Conservation (phyloP, 371 early-diverging fungal species). For the Umbelopsis sp. region DNA sequence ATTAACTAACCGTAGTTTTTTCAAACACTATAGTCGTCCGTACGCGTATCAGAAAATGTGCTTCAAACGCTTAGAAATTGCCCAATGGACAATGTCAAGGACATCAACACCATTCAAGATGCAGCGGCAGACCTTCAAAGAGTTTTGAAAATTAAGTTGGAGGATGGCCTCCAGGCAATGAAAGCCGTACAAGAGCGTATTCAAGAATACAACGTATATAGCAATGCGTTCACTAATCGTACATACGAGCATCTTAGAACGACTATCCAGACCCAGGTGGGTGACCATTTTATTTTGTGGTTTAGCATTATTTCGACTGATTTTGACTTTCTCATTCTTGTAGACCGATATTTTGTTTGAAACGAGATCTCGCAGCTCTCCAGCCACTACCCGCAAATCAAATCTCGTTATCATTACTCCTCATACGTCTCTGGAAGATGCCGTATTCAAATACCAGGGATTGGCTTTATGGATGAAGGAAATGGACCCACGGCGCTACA, state of each 20-base stretch:
- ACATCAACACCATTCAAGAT: constrained; percentile 77
- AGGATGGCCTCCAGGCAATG: constrained; percentile 75
- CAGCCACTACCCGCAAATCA: constrained; percentile 37
- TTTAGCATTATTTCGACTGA: background rate
- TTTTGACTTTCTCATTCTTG: background rate
- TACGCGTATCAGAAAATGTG: constrained; percentile 71
- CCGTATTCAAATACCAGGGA: constrained; percentile 81
- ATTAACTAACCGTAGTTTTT: background rate
- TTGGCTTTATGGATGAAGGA: constrained; percentile 91
- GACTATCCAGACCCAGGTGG: constrained; percentile 66
- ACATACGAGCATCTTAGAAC: constrained; percentile 77
- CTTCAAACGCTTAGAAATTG: constrained; percentile 79
- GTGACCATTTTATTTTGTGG: background rate
- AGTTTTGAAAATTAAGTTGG: constrained; percentile 74
- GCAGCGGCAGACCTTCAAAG: constrained; percentile 81
- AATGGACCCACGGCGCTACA: constrained; percentile 85
- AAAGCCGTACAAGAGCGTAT: constrained; percentile 79
- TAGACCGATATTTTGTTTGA: constrained; percentile 61
- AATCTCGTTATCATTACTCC: constrained; percentile 49
- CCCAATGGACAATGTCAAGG: constrained; percentile 78
- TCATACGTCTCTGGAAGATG: constrained; percentile 78
- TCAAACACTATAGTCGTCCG: constrained; percentile 31
- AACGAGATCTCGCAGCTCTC: constrained; percentile 51
- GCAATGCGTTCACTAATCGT: constrained; percentile 78
- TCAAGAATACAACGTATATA: constrained; percentile 76